These are phyloP conservation scores for Xylaria telfairii DNA, from an alignment of 495 filamentous ascomycete species.

Conservation along the genomic window DNA sequence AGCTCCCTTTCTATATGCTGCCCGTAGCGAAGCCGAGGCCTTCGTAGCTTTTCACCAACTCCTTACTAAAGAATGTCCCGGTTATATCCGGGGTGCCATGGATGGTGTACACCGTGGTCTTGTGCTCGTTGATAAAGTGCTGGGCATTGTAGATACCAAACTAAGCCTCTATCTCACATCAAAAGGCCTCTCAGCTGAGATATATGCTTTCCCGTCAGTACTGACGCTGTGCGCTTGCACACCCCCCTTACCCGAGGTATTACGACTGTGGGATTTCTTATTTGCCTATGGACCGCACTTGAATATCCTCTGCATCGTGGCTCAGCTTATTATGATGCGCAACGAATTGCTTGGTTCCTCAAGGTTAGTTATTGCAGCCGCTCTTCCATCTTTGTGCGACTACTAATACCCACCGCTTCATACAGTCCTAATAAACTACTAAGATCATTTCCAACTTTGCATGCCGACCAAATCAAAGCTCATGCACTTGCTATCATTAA, in stretches of 20 bases:
- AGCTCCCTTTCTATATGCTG: constrained; percentile 94
- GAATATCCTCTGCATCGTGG: constrained; percentile 96
- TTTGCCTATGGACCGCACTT: constrained; percentile 94
- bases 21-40: constrained; percentile 91
- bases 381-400: neutral
- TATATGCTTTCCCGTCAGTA: constrained; percentile 98
- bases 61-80: constrained; percentile 86
- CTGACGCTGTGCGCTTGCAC: constrained; percentile 95
- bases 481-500: constrained; percentile 78
- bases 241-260: constrained; percentile 92
- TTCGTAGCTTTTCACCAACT: constrained; percentile 90
- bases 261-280: constrained; percentile 97
- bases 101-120: constrained; percentile 95
- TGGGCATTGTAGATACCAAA: constrained; percentile 89
- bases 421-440: constrained; percentile 87
- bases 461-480: constrained; percentile 80
- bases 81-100: constrained; percentile 95
- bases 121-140: constrained; percentile 85
- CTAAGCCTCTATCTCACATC: constrained; percentile 80
- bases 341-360: constrained; percentile 80
- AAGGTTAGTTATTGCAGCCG: constrained; percentile 64
- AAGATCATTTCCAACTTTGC: constrained; percentile 83
- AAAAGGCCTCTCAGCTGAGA: constrained; percentile 86
- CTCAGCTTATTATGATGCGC: constrained; percentile 88
- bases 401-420: constrained; percentile 26